phyloP scores from a whole-genome alignment of 2,329 filamentous ascomycete genomes.

The Beauveria sp. region DNA sequence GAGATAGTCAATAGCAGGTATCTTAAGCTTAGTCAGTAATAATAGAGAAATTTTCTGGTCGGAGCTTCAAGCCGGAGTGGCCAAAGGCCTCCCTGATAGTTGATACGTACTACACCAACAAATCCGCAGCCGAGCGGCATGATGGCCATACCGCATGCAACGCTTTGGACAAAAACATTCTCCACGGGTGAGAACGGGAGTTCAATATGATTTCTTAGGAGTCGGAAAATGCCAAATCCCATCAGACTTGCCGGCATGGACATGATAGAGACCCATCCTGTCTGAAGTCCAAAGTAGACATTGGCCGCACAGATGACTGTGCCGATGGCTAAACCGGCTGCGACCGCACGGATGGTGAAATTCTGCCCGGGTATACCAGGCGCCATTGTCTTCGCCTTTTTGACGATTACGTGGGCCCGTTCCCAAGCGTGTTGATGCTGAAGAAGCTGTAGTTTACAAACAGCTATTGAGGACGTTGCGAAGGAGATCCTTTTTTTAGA shows the following conservation, averaged over 20 bases:
- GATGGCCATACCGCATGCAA: slow-evolving; percentile 89
- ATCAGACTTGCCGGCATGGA: slow-evolving; percentile 93
- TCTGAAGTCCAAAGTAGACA: slow-evolving; percentile 98
- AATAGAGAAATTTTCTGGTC: background rate
- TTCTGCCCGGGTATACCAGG: slow-evolving; percentile 43
- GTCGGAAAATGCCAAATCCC: slow-evolving; percentile 88
- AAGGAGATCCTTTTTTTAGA: background rate
- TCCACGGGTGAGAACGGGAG: slow-evolving; percentile 89
- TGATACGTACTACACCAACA: slow-evolving; percentile 64
- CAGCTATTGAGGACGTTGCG: background rate
- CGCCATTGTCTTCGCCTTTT: slow-evolving; percentile 15
- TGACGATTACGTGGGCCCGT: background rate
- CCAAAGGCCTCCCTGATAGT: background rate
- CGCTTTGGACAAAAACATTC: slow-evolving; percentile 93
- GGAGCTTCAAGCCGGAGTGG: background rate
- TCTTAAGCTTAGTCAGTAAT: slow-evolving; percentile 27
- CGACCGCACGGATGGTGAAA: slow-evolving; percentile 77
- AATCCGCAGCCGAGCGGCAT: slow-evolving; percentile 96
- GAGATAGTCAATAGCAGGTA: slow-evolving; percentile 86
- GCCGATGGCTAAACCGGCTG: slow-evolving; percentile 75
- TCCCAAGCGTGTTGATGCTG: background rate
- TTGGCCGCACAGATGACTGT: slow-evolving; percentile 93
- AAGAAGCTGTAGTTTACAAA: background rate
- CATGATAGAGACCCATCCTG: slow-evolving; percentile 70
- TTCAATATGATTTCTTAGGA: slow-evolving; percentile 61